Conservation (phyloP, 2,329 filamentous ascomycete genomes). For the Bipolaris sorokiniana region DNA sequence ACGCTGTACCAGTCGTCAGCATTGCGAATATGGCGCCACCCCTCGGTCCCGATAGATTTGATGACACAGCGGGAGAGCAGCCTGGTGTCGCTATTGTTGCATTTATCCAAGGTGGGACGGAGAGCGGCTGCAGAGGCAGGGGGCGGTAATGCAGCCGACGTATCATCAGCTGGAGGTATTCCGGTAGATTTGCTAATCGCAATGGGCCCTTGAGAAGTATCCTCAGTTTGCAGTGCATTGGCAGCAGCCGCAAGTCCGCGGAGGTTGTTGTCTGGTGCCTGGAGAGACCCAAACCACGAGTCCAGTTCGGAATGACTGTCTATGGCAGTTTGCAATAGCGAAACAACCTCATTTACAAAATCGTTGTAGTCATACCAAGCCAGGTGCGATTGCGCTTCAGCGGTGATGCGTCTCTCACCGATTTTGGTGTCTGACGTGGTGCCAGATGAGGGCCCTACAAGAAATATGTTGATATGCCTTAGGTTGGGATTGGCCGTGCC, state of each 20-base stretch:
- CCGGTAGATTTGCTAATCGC: not conserved
- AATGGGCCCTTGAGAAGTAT: conserved; percentile 1
- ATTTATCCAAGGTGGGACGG: not conserved
- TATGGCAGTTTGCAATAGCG: conserved; percentile 20
- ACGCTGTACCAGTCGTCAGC: conserved; percentile 36
- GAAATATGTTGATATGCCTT: conserved; percentile 66
- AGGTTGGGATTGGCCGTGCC: conserved; percentile 21
- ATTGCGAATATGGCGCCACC: conserved; percentile 29
- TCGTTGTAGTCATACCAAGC: conserved; percentile 29
- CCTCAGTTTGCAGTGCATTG: conserved; percentile 32
- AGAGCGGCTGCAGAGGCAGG: not conserved
- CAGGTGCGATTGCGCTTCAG: conserved; percentile 17
- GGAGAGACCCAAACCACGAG: not conserved
- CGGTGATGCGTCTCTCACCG: conserved; percentile 28
- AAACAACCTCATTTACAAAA: conserved; percentile 24
- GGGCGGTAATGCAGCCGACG: not conserved
- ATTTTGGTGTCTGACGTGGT: conserved; percentile 63
- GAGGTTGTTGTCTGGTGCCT: conserved; percentile 29
- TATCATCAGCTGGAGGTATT: not conserved
- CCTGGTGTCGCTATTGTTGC: not conserved
- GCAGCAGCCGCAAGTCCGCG: conserved; percentile 43
- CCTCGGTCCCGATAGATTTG: conserved; percentile 32
- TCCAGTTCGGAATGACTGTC: conserved; percentile 22
- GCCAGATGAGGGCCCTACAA: conserved; percentile 50
- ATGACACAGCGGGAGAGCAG: conserved; percentile 25